Evolutionary conservation across 192 early-diverging fungal species (phyloP), one percentile per base, ranked within the genome.

Genomic region (Phycomyces blakesleeanus): DNA sequence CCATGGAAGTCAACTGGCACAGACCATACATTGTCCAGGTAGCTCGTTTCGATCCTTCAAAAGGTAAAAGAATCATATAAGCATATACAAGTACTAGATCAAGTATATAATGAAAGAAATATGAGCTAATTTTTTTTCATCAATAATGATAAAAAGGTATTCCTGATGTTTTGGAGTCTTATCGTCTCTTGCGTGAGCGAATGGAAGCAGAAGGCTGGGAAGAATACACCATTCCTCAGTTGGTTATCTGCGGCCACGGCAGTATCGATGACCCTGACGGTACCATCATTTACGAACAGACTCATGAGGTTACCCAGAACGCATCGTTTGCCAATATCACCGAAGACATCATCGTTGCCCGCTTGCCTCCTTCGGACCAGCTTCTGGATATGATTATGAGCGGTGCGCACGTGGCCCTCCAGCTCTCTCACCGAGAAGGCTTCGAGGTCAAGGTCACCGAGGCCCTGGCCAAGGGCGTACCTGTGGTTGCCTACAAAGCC

Each of bases 391-490:
- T 85, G 22, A 61, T 92, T n/a, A 57, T 92, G 51, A 76, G 87
- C 20, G 83, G 86, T 29, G 85, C 89, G 1, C 76, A 84, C 70
- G 83, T 89, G 42, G 85, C 87, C 8, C 69, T 91, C 55, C 91
- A 93, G 71, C 76, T 92, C 5, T 90, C 88, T 8, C 86, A 86
- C 56, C 83, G 88, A 51, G 90, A 92, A 80, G 90, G 90, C 37
- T 92, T 92, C 57, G 90, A 92, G 74, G 83, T 92, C 79, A 93
- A 90, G 73, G 87, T 91, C 39, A 93, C 88, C 14, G 91, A 93
- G 64, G 78, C 87, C 12, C 68, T 88, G 52, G 68, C 75, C 18
- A 91, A 91, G 71, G 84, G 77, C 22, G 69, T 85, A 12, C 83
- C 82, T 29, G 70, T 76, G 14, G 37, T 81, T 26, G 75, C 75